phyloP scores from a whole-genome alignment of 2,329 filamentous ascomycete species.

The Periconia digitata region DNA sequence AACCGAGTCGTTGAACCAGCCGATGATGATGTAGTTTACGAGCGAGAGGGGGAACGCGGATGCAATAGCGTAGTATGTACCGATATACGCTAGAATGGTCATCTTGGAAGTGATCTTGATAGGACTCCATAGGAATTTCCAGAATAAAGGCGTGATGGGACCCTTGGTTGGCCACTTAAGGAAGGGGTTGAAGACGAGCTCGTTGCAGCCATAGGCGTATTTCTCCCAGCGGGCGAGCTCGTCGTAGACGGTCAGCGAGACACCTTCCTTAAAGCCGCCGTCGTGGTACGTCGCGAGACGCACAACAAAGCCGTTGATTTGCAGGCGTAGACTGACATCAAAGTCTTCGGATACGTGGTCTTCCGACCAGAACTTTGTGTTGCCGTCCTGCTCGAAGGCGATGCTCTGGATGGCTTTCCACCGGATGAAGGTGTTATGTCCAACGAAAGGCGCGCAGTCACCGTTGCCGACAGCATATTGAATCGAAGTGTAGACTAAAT shows the following conservation, averaged over 20 bases:
- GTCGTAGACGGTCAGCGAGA: constrained; percentile 71
- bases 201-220: constrained; percentile 67
- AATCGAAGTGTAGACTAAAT: constrained; percentile 73
- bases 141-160: constrained; percentile 66
- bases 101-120: constrained; percentile 67
- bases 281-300: constrained; percentile 69
- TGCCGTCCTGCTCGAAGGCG: constrained; percentile 53
- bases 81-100: constrained; percentile 69
- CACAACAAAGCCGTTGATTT: constrained; percentile 66
- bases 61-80: constrained; percentile 70
- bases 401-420: constrained; percentile 66
- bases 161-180: constrained; percentile 61
- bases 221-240: constrained; percentile 67
- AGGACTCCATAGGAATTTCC: constrained; percentile 59
- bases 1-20: constrained; percentile 70
- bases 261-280: constrained; percentile 71
- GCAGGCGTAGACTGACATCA: constrained; percentile 70
- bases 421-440: constrained; percentile 72
- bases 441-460: constrained; percentile 72
- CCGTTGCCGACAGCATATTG: constrained; percentile 69
- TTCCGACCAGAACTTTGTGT: constrained; percentile 72
- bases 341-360: constrained; percentile 75
- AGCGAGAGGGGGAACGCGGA: constrained; percentile 65
- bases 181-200: constrained; percentile 68
- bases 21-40: constrained; percentile 68